Evolutionary conservation across 495 filamentous ascomycete genomes (phyloP).

Genomic region (Astrothelium macrocarpum): DNA sequence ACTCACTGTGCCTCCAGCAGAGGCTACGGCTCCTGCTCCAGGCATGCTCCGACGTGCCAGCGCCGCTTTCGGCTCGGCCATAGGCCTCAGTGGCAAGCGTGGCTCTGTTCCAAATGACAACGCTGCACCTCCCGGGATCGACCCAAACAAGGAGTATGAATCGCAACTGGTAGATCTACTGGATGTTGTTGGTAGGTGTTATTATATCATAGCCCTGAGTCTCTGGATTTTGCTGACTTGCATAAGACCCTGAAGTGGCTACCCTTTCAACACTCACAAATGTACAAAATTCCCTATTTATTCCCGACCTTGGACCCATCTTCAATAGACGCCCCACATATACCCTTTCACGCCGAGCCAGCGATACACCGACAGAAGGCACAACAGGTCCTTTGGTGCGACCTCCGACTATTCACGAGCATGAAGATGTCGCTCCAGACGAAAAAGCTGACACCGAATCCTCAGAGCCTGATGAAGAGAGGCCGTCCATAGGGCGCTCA

Average conservation of each 20-base stretch:
- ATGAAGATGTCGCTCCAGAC: not conserved
- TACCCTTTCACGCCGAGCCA: conserved; percentile 47
- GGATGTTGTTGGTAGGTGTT: conserved; percentile 19
- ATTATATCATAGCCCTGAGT: not conserved
- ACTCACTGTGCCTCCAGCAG: not conserved
- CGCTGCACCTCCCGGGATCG: not conserved
- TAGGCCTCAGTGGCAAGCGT: not conserved
- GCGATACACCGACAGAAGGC: not conserved
- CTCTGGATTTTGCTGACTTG: conserved; percentile 9
- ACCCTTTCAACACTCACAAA: conserved; percentile 23
- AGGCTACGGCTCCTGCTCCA: not conserved
- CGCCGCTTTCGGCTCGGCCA: not conserved
- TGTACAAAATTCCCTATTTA: conserved; percentile 25
- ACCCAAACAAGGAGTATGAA: conserved; percentile 17
- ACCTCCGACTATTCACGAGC: not conserved
- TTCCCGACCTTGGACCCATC: conserved; percentile 22
- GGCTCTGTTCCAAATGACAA: not conserved
- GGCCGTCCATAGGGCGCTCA: not conserved
- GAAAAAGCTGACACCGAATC: conserved; percentile 5
- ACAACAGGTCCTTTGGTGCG: not conserved
- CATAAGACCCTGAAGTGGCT: conserved; percentile 21
- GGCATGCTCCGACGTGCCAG: conserved; percentile 1
- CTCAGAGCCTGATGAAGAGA: conserved; percentile 10
- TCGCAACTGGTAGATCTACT: conserved; percentile 21
- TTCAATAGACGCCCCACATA: conserved; percentile 67